Evolutionary conservation across 352 stramenopile genomes (phyloP).

Genomic region (Aphanomyces euteiches): DNA sequence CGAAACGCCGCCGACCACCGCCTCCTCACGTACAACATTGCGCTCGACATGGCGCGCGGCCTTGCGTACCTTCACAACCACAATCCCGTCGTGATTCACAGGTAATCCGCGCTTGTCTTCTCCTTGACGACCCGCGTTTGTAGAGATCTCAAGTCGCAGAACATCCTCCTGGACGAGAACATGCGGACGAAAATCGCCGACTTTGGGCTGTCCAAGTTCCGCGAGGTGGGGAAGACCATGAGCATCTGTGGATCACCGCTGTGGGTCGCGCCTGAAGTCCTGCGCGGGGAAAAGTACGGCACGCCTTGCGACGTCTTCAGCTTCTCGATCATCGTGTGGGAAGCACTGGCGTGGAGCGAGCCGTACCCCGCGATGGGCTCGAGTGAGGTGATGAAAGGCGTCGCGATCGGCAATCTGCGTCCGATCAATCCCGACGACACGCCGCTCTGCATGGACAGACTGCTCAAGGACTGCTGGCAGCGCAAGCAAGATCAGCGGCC

Average conservation of each 20-base stretch:
- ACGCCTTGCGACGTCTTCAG: slow-evolving; percentile 80
- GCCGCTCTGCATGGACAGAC: slow-evolving; percentile 43
- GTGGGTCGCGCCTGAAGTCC: slow-evolving; percentile 76
- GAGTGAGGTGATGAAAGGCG: slow-evolving; percentile 82
- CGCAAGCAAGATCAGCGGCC: slow-evolving; percentile 78
- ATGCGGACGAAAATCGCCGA: slow-evolving; percentile 84
- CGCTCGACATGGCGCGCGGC: slow-evolving; percentile 88
- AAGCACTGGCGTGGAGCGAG: slow-evolving; percentile 72
- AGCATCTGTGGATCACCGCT: slow-evolving; percentile 78
- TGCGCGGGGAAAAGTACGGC: slow-evolving; percentile 77
- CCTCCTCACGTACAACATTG: slow-evolving; percentile 71
- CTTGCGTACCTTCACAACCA: slow-evolving; percentile 97
- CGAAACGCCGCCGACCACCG: slow-evolving; percentile 48
- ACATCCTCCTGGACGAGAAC: slow-evolving; percentile 75
- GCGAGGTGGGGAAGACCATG: slow-evolving; percentile 83
- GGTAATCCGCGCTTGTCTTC: slow-evolving; percentile 28
- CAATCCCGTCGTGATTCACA: slow-evolving; percentile 97
- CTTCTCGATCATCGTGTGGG: slow-evolving; percentile 89
- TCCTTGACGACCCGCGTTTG: background rate
- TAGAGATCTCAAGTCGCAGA: slow-evolving; percentile 69
- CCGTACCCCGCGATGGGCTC: slow-evolving; percentile 74
- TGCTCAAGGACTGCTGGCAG: slow-evolving; percentile 80
- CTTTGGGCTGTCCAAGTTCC: slow-evolving; percentile 81
- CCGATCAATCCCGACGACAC: slow-evolving; percentile 71
- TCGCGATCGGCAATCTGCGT: slow-evolving; percentile 65